Evolutionary conservation across 2,329 filamentous ascomycete species (phyloP).

Genomic region (Aschersonia sp.): DNA sequence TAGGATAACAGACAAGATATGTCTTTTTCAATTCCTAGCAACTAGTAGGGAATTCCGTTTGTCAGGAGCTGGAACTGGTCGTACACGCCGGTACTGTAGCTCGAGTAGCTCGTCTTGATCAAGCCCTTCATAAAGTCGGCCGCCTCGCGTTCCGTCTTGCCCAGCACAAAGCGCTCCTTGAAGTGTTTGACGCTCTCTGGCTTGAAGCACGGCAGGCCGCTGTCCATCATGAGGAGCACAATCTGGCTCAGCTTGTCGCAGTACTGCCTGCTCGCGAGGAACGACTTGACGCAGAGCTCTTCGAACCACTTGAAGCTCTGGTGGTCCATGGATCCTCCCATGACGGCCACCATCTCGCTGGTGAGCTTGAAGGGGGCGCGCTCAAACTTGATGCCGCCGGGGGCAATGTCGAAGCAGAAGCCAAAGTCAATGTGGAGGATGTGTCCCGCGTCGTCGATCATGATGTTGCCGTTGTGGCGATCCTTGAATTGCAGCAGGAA

Average conservation of each 20-base stretch:
- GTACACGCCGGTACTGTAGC: conserved; percentile 85
- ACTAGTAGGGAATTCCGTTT: conserved; percentile 85
- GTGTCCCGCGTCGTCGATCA: conserved; percentile 94
- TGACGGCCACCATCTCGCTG: conserved; percentile 95
- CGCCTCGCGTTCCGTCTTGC: conserved; percentile 82
- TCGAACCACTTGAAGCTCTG: conserved; percentile 94
- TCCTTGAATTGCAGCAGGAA: conserved; percentile 98
- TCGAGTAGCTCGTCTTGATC: conserved; percentile 79
- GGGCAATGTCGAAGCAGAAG: conserved; percentile 98
- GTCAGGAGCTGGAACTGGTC: conserved; percentile 96
- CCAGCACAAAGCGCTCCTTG: conserved; percentile 79
- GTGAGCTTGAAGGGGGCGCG: conserved; percentile 97
- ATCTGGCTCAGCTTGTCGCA: conserved; percentile 81
- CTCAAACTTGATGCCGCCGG: conserved; percentile 94
- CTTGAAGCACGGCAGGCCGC: conserved; percentile 93
- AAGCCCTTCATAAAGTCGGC: conserved; percentile 87
- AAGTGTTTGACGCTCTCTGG: conserved; percentile 90
- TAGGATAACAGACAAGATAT: neutral
- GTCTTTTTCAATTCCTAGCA: neutral
- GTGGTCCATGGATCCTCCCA: conserved; percentile 74
- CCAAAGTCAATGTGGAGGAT: conserved; percentile 98
- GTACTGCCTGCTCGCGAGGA: conserved; percentile 75
- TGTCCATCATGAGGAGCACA: conserved; percentile 90
- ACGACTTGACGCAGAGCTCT: conserved; percentile 89
- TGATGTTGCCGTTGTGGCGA: conserved; percentile 98